Evolutionary conservation across 495 filamentous ascomycete genomes (phyloP).

Genomic region (Tuber borchii): DNA sequence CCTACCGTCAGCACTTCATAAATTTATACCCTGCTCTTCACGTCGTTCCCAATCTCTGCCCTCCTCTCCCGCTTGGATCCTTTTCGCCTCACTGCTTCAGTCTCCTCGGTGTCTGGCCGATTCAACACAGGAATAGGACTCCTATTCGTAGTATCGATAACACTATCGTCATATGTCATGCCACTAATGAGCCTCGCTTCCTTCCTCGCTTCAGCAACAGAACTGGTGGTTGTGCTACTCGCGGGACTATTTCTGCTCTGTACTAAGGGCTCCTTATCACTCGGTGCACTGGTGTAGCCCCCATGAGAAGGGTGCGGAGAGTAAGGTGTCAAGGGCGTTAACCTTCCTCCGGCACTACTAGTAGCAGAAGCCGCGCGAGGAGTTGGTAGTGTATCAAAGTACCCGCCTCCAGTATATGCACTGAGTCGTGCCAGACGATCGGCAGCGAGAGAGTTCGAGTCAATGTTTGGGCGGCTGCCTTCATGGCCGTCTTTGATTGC

Average conservation of each 20-base stretch:
- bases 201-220: constrained; percentile 25
- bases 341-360: constrained; percentile 1
- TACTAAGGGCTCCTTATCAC: not conserved
- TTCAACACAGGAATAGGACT: constrained; percentile 27
- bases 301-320: not conserved
- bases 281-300: not conserved
- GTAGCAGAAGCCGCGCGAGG: constrained; percentile 5
- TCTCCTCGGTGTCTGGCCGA: constrained; percentile 12
- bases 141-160: constrained; percentile 51
- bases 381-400: constrained; percentile 24
- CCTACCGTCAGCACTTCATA: not conserved
- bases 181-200: constrained; percentile 53
- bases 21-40: constrained; percentile 2
- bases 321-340: constrained; percentile 8
- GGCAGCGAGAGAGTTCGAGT: constrained; percentile 11
- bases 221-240: constrained; percentile 35
- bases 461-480: constrained; percentile 27
- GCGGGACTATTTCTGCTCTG: constrained; percentile 19
- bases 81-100: not conserved
- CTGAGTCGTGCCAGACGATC: constrained; percentile 31
- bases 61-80: not conserved
- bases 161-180: constrained; percentile 52
- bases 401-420: constrained; percentile 17
- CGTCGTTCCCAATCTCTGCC: not conserved
- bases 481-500: constrained; percentile 43